Conservation (phyloP, 768 basidiomycete species). For the Phaeolepiota aurea region DNA sequence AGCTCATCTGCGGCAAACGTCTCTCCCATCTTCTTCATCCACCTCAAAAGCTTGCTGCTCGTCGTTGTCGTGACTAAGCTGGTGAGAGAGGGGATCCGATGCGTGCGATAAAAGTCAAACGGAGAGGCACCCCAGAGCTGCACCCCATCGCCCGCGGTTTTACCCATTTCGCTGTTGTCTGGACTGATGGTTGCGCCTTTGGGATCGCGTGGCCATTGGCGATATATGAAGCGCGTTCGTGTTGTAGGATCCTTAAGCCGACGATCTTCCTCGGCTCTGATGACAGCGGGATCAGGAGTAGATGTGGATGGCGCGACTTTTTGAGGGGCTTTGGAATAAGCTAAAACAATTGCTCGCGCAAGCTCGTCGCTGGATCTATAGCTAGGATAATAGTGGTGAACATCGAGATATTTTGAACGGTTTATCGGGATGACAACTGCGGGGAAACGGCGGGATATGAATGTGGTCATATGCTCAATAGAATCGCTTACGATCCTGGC, state of each 20-base stretch:
- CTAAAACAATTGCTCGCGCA: too few species aligned
- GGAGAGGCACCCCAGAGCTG: constrained; percentile 35
- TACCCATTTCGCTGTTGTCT: constrained; percentile 15
- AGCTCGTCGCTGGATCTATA: too few species aligned
- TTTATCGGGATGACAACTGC: too few species aligned
- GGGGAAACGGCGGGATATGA: too few species aligned
- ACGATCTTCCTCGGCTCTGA: too few species aligned
- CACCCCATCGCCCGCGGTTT: constrained; percentile 19
- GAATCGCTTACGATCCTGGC: too few species aligned
- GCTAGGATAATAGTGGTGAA: too few species aligned
- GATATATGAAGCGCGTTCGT: constrained; percentile 16
- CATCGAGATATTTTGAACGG: too few species aligned
- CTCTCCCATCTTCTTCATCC: constrained; percentile 26
- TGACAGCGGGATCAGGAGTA: too few species aligned
- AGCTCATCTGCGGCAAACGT: constrained; percentile 22
- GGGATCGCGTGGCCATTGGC: constrained; percentile 23
- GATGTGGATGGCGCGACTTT: too few species aligned
- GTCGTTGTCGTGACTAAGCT: constrained; percentile 15
- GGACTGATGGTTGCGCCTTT: constrained; percentile 12
- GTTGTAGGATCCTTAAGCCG: constrained; percentile 4
- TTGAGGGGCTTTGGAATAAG: too few species aligned
- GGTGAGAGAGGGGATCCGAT: constrained; percentile 11
- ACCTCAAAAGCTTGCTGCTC: constrained; percentile 25
- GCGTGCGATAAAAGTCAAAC: constrained; percentile 28
- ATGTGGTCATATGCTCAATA: too few species aligned